phyloP scores from a whole-genome alignment of 108 stramenopile species.

The Nannochloropsis gaditana region DNA sequence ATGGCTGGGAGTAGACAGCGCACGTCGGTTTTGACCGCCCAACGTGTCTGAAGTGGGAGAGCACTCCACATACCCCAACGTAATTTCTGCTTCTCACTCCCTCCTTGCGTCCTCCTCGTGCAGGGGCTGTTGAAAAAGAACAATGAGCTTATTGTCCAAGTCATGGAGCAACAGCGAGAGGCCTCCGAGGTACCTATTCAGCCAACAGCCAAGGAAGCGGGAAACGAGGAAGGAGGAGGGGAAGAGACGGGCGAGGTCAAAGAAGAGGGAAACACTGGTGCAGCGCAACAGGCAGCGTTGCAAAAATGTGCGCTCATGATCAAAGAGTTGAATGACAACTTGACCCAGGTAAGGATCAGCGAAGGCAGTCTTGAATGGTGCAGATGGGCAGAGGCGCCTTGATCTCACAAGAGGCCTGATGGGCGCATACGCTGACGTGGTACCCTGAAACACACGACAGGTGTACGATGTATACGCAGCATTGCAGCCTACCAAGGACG shows the following conservation, averaged over 20 bases:
- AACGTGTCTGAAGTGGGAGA: too few relatives aligned
- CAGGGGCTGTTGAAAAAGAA: slow-evolving; percentile 9
- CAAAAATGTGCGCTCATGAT: not conserved
- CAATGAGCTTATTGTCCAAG: slow-evolving; percentile 1
- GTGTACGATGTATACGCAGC: slow-evolving; percentile 19
- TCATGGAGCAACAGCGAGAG: not conserved
- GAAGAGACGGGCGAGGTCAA: not conserved
- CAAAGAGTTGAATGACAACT: slow-evolving; percentile 20
- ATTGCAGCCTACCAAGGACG: not conserved
- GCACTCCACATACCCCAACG: too few relatives aligned
- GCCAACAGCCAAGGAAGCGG: not conserved
- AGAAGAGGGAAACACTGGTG: not conserved
- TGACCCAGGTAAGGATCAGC: not conserved
- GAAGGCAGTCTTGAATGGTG: not conserved
- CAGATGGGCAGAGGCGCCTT: not conserved
- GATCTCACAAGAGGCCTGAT: not conserved
- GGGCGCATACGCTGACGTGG: too few relatives aligned
- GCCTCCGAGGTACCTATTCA: not conserved
- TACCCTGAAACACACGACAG: not conserved
- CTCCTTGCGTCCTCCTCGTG: not conserved
- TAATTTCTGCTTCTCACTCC: not conserved
- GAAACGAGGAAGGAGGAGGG: not conserved
- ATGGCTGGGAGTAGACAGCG: too few relatives aligned
- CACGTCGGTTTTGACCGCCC: too few relatives aligned
- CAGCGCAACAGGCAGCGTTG: not conserved